These are phyloP conservation scores for Manihot esculenta DNA, from an alignment of 441 rosid genomes.

Conservation along the genomic window DNA sequence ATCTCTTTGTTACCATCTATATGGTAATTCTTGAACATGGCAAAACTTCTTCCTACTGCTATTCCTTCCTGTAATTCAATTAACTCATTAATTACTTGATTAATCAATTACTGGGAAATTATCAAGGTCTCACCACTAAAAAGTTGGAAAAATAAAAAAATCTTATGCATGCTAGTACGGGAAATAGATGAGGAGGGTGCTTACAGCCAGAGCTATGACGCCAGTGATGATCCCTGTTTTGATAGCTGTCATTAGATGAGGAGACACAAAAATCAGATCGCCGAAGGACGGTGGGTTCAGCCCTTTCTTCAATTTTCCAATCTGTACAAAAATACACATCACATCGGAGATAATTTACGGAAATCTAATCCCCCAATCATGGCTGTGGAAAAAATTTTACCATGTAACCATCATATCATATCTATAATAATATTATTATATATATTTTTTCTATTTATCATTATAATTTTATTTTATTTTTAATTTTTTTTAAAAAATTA, in stretches of 20 bases:
- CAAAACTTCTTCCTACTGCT: constrained; percentile 96
- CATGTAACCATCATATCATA: no score
- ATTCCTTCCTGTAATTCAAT: constrained; percentile 72
- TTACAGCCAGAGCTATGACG: constrained; percentile 89
- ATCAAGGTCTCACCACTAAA: no score
- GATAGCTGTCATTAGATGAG: constrained; percentile 55
- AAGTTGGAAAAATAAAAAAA: no score
- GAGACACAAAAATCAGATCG: constrained; percentile 65
- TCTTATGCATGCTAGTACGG: no score
- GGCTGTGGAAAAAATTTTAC: no score
- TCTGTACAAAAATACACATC: constrained; percentile 41
- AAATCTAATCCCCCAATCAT: not conserved
- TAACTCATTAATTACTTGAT: not conserved
- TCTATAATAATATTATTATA: no score
- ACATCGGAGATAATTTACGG: no score
- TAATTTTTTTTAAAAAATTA: no score
- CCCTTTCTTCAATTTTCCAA: constrained; percentile 83
- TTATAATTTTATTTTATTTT: no score
- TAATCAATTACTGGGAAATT: no score
- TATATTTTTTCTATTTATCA: no score
- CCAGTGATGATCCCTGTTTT: constrained; percentile 89
- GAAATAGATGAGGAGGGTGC: not conserved
- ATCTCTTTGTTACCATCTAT: constrained; percentile 98
- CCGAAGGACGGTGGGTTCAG: constrained; percentile 71
- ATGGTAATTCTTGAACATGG: constrained; percentile 90